Percentiles rank a stretch among this genome's conserved stretches.
These are phyloP conservation scores for Dalbergia oliveri DNA, from an alignment of 306 rosid species.

Conservation along the genomic window DNA sequence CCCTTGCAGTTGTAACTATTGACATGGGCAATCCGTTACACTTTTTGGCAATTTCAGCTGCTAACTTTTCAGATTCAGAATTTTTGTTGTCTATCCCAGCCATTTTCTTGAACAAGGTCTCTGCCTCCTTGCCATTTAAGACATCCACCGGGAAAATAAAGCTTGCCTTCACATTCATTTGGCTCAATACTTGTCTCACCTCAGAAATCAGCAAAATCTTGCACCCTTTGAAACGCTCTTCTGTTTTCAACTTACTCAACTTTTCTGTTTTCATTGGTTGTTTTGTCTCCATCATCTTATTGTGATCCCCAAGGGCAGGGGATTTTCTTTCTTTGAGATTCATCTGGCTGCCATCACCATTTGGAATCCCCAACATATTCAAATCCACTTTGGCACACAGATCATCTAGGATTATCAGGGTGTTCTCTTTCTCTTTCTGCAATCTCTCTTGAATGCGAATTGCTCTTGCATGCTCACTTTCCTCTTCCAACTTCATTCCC, in stretches of 20 bases:
- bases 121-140: constrained; percentile 18
- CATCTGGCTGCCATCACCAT: not conserved
- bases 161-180: not conserved
- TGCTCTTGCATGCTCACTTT: constrained; percentile 46
- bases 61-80: not conserved
- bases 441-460: constrained; percentile 4
- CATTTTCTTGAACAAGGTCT: not conserved
- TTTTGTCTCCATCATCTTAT: too few species aligned
- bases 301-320: not conserved
- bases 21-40: constrained; percentile 40
- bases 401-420: constrained; percentile 37
- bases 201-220: constrained; percentile 43
- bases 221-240: constrained; percentile 9
- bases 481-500: constrained; percentile 9
- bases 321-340: not conserved
- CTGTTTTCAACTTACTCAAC: not conserved
- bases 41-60: not conserved
- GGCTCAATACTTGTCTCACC: not conserved
- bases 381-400: not conserved
- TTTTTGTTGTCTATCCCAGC: not conserved
- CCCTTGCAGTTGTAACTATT: constrained; percentile 30
- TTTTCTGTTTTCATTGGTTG: not conserved
- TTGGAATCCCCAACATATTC: constrained; percentile 34
- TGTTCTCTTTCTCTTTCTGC: constrained; percentile 14
- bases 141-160: not conserved